phyloP scores from a whole-genome alignment of 257 asterid genomes.

The Nicotiana tomentosiformis region DNA sequence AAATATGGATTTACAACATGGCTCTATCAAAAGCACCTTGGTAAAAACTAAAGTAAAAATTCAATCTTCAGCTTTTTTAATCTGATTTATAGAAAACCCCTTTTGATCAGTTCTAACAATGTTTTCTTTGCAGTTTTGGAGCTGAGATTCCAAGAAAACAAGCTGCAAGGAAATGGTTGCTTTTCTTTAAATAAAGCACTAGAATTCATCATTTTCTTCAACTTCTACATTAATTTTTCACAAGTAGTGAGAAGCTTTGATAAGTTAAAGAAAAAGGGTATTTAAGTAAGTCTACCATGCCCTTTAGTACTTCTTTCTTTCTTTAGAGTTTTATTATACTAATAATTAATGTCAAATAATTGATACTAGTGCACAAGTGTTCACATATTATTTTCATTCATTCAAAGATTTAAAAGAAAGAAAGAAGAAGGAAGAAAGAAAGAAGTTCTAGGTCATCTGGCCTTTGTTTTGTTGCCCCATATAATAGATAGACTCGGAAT shows the following conservation, averaged over 20 bases:
- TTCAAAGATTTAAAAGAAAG: not conserved
- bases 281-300: slow-evolving; percentile 10
- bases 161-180: not conserved
- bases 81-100: no score
- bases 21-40: no score
- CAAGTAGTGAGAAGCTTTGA: not conserved
- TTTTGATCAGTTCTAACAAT: no score
- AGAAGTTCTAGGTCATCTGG: not conserved
- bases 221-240: not conserved
- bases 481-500: no score
- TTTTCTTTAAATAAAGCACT: not conserved
- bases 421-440: not conserved
- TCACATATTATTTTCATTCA: not conserved
- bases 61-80: no score
- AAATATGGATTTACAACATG: no score
- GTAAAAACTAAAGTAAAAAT: no score
- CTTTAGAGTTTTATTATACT: not conserved
- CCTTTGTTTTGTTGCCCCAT: no score
- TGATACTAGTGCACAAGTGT: not conserved
- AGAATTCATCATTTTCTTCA: not conserved
- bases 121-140: no score
- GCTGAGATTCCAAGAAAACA: not conserved
- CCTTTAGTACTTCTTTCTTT: not conserved
- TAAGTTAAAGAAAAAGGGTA: slow-evolving; percentile 7
- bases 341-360: not conserved